phyloP scores from a whole-genome alignment of 1,284 basidiomycete species.

The Trichosporon faecale region DNA sequence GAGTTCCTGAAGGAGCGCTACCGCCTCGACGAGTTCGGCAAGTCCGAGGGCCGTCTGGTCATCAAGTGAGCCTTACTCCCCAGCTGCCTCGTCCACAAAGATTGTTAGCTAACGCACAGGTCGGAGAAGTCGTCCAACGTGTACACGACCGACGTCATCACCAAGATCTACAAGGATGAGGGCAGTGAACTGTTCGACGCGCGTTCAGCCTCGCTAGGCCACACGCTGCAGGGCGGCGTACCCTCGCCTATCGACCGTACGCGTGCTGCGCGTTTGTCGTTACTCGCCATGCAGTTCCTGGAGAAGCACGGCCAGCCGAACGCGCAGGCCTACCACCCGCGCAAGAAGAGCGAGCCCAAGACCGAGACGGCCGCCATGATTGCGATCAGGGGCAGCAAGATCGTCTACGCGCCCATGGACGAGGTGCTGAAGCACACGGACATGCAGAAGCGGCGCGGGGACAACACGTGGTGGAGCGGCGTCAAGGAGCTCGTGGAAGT shows the following conservation, averaged over 20 bases:
- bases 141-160: conserved; percentile 89
- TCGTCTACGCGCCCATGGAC: conserved; percentile 77
- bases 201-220: conserved; percentile 87
- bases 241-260: conserved; percentile 92
- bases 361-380: conserved; percentile 74
- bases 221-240: conserved; percentile 91
- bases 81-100: not conserved
- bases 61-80: conserved; percentile 62
- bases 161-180: conserved; percentile 91
- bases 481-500: conserved; percentile 69
- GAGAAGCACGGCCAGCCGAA: conserved; percentile 67
- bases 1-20: conserved; percentile 86
- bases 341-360: conserved; percentile 30
- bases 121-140: conserved; percentile 83
- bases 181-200: conserved; percentile 89
- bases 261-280: conserved; percentile 80
- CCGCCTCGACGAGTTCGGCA: conserved; percentile 79
- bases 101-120: conserved; percentile 52
- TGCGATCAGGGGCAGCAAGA: conserved; percentile 75
- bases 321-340: conserved; percentile 32
- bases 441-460: conserved; percentile 82
- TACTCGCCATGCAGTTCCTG: conserved; percentile 92
- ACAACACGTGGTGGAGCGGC: conserved; percentile 74
- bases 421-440: conserved; percentile 84
- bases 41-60: conserved; percentile 86